Evolutionary conservation across 805 yeast genomes (phyloP), one percentile per base, ranked within the genome.

Genomic region (Lipomyces spencermartinsiae): DNA sequence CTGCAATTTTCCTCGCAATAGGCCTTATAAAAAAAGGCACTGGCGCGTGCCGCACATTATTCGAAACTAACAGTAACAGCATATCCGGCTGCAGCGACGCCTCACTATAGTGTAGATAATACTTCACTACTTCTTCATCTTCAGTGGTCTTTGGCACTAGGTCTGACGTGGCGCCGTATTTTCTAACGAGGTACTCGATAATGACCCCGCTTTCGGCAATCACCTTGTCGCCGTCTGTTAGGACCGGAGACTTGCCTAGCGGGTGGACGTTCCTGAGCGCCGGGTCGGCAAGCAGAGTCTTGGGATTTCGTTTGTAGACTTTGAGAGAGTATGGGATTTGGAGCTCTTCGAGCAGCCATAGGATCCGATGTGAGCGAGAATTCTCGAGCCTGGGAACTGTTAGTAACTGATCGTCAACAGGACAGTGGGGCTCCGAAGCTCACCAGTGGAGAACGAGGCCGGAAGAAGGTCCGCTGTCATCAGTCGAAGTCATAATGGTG

Each of bases 181-280:
- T 78, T 29, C 75, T 74, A 60, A 87, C 76, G 35, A 89, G 73
- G 73, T 86, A 86, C 63, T 83, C 84, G 60, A 86, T 76, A 56
- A 89, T 88, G 59, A 81, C 80, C 2, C 89, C 93, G n/a, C 88
- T 83, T 76, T 89, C 94, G 14, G 86, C 87, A 57, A 87, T 70
- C 1, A 79, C 74, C 39, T 70, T 73, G 62, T 80, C 83, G 58
- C 80, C 80, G 46, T 82, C 75, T 70, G 85, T 89, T 56, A 90
- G 69, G 0, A 88, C 76, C 0, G 94, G 94, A 0, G 87, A 79
- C 73, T 86, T 87, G 0, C 92, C 93, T 29, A 86, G 77, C 9
- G 90, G 89, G 73, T 87, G 90, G 10, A 87, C 78, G 51, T 83
- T 79, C 67, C 80, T 80, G 54, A 88, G 76, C 49, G 80, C 86